phyloP scores from a whole-genome alignment of 2,329 filamentous ascomycete genomes.

The Cordyceps cicadae region DNA sequence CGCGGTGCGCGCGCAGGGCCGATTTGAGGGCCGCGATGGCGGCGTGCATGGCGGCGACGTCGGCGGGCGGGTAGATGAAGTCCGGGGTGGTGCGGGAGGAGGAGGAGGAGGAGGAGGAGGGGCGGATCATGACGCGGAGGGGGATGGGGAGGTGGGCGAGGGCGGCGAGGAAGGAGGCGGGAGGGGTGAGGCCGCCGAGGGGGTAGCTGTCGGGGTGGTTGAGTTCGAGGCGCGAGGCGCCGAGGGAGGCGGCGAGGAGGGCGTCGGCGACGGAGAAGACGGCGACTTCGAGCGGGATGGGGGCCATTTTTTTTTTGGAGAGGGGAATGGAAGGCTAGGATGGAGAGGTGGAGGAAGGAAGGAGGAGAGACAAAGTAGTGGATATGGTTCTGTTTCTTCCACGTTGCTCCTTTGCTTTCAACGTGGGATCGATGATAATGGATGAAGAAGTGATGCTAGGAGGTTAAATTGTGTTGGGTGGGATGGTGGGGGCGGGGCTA shows the following conservation, averaged over 20 bases:
- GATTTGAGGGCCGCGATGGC: slow-evolving; percentile 31
- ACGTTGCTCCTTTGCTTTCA: background rate
- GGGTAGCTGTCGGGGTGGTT: slow-evolving; percentile 43
- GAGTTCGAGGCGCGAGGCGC: slow-evolving; percentile 45
- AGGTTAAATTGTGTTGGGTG: background rate
- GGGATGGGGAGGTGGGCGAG: slow-evolving; percentile 28
- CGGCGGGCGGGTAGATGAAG: slow-evolving; percentile 40
- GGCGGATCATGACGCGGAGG: slow-evolving; percentile 48
- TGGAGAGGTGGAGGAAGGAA: no score
- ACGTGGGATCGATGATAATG: no score
- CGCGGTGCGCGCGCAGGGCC: slow-evolving; percentile 29
- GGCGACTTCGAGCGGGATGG: slow-evolving; percentile 40
- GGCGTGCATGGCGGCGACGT: slow-evolving; percentile 36
- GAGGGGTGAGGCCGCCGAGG: slow-evolving; percentile 44
- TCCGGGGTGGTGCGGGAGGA: slow-evolving; percentile 23
- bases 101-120: slow-evolving; percentile 22
- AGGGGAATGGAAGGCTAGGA: background rate
- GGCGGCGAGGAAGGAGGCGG: slow-evolving; percentile 25
- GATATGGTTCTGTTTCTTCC: background rate
- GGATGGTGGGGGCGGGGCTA: background rate
- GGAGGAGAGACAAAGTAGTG: no score
- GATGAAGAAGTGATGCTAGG: background rate
- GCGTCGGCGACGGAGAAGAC: slow-evolving; percentile 41
- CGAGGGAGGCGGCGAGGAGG: slow-evolving; percentile 30
- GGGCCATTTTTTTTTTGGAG: background rate